These are phyloP conservation scores for Fraxinus platypoda DNA, from an alignment of 305 asterid species.

Conservation along the genomic window DNA sequence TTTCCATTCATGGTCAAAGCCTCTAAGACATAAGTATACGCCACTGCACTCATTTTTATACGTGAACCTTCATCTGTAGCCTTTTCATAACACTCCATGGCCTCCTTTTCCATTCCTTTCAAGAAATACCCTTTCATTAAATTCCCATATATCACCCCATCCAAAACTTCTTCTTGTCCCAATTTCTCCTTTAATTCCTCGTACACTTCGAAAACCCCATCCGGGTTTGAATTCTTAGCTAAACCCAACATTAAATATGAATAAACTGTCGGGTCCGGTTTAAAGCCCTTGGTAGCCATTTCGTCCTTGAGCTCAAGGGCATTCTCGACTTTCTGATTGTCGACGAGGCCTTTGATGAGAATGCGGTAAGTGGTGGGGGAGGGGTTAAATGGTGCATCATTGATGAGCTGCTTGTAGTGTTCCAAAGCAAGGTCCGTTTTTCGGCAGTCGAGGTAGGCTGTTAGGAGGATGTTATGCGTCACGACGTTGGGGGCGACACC, in stretches of 20 bases:
- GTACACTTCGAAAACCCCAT: constrained; percentile 59
- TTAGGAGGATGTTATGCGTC: constrained; percentile 68
- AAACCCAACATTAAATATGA: constrained; percentile 77
- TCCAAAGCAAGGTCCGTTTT: constrained; percentile 85
- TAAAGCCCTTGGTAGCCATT: constrained; percentile 59
- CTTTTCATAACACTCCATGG: constrained; percentile 66
- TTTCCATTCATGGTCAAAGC: constrained; percentile 82
- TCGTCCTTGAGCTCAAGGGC: constrained; percentile 69
- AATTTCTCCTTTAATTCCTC: constrained; percentile 78
- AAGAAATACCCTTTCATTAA: constrained; percentile 87
- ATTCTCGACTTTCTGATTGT: constrained; percentile 53
- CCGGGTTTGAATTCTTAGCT: constrained; percentile 54
- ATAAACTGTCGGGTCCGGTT: constrained; percentile 62
- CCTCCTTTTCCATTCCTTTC: constrained; percentile 81
- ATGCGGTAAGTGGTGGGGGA: constrained; percentile 73
- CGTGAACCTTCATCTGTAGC: constrained; percentile 54
- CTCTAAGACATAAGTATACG: constrained; percentile 67
- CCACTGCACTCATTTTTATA: constrained; percentile 63
- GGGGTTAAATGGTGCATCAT: constrained; percentile 71
- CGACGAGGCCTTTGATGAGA: constrained; percentile 72
- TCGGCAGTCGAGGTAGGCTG: constrained; percentile 81
- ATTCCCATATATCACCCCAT: constrained; percentile 71
- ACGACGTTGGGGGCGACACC: constrained; percentile 77
- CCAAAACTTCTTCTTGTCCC: constrained; percentile 52
- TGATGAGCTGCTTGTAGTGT: constrained; percentile 72